phyloP scores from a whole-genome alignment of 345 rosid genomes.

The Clausena lansium region DNA sequence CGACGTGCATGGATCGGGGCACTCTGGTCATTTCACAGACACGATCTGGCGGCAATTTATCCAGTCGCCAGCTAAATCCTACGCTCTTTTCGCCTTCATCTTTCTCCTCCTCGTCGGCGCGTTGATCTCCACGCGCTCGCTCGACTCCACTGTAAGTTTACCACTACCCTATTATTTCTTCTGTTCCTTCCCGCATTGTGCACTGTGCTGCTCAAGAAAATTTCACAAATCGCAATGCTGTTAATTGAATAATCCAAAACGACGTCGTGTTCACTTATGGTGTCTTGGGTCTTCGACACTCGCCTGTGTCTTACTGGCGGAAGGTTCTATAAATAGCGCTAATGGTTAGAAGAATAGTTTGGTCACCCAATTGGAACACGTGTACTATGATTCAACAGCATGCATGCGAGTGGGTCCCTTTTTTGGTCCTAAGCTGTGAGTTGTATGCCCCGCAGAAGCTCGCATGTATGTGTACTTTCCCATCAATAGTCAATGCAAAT shows the following conservation, averaged over 20 bases:
- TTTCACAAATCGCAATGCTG: not conserved
- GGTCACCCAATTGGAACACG: conserved; percentile 1
- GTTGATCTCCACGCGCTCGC: conserved; percentile 59
- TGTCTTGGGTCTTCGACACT: not conserved
- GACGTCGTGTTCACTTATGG: not conserved
- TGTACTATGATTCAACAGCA: not conserved
- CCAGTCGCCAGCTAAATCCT: conserved; percentile 41
- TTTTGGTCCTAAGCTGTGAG: not conserved
- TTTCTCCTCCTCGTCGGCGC: conserved; percentile 67
- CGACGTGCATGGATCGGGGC: conserved; percentile 31
- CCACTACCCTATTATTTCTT: not conserved
- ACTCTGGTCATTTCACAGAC: conserved; percentile 33
- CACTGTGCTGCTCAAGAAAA: not conserved
- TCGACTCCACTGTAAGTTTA: conserved; percentile 49
- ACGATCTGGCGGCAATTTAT: conserved; percentile 37
- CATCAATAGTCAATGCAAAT: not conserved
- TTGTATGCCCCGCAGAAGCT: not conserved
- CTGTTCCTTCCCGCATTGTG: not conserved
- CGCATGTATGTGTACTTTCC: too few species aligned
- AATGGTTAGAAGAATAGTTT: not conserved
- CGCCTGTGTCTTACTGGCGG: not conserved
- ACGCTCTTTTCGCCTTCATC: conserved; percentile 38
- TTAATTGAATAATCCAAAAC: not conserved
- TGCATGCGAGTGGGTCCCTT: not conserved
- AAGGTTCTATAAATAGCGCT: not conserved